Conservation (phyloP, 2,329 filamentous ascomycete genomes). For the Pseudonectria foliicola region DNA sequence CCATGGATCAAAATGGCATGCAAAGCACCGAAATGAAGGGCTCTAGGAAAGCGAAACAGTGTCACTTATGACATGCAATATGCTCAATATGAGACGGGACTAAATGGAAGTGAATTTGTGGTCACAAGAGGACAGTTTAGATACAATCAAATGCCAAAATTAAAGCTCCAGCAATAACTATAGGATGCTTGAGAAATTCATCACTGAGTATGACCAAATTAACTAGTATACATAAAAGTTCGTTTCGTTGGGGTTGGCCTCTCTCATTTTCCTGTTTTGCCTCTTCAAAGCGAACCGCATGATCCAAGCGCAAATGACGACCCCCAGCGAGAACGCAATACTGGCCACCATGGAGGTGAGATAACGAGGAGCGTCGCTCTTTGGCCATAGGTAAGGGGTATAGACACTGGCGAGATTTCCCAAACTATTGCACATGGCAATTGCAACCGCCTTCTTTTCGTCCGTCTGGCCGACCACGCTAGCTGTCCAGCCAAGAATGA, state of each 20-base stretch:
- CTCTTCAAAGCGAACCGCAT: slow-evolving; percentile 27
- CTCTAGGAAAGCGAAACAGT: too few species aligned
- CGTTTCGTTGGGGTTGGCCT: slow-evolving; percentile 13
- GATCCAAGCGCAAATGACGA: slow-evolving; percentile 30
- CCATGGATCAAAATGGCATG: too few species aligned
- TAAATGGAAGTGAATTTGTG: too few species aligned
- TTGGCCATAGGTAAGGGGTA: slow-evolving; percentile 16
- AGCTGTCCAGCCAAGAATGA: slow-evolving; percentile 38
- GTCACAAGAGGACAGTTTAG: too few species aligned
- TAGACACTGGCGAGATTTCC: slow-evolving; percentile 14
- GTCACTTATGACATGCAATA: too few species aligned
- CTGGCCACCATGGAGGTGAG: slow-evolving; percentile 14
- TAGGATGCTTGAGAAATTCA: too few species aligned
- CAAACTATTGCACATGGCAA: slow-evolving; percentile 23
- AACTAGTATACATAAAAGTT: slow-evolving; percentile 25
- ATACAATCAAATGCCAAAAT: too few species aligned
- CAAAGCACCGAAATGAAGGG: too few species aligned
- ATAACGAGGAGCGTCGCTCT: slow-evolving; percentile 8
- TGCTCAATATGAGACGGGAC: too few species aligned
- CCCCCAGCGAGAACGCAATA: slow-evolving; percentile 23
- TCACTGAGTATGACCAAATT: neutral
- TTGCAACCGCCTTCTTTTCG: slow-evolving; percentile 39
- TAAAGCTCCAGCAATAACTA: too few species aligned
- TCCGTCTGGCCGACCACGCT: slow-evolving; percentile 35
- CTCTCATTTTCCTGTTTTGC: slow-evolving; percentile 27